Evolutionary conservation across 148 eudicot genomes (phyloP).

Genomic region (Amaranthus cruentus): DNA sequence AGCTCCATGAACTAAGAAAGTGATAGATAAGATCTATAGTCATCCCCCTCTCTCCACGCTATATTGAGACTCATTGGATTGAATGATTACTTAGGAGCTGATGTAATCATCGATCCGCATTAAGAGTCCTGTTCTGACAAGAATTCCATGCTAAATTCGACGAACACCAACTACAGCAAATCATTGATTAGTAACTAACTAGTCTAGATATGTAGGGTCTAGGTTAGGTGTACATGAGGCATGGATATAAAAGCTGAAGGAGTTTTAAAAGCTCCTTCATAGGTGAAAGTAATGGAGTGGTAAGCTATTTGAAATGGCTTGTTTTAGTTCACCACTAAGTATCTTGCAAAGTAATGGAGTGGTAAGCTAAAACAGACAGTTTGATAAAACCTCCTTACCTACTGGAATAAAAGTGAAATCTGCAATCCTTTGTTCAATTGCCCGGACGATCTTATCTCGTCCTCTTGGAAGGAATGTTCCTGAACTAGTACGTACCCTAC

Average conservation of each 20-base stretch:
- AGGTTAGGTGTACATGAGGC: too few species aligned
- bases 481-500: slow-evolving; percentile 89
- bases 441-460: slow-evolving; percentile 57
- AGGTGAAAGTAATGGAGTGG: too few species aligned
- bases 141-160: not conserved
- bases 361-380: too few species aligned
- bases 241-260: too few species aligned
- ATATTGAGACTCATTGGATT: not conserved
- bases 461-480: slow-evolving; percentile 86
- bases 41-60: not conserved
- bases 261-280: too few species aligned
- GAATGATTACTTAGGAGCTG: not conserved
- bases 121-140: not conserved
- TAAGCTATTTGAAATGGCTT: too few species aligned
- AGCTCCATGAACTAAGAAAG: not conserved
- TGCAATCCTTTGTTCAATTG: slow-evolving; percentile 85
- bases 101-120: not conserved
- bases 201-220: too few species aligned
- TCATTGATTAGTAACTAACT: too few species aligned
- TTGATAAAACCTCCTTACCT: slow-evolving; percentile 37
- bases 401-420: slow-evolving; percentile 86
- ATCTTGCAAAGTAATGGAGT: too few species aligned
- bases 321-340: too few species aligned
- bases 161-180: too few species aligned
- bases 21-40: not conserved